These are phyloP conservation scores for Dioszegia crocea DNA, from an alignment of 768 basidiomycete species.

Conservation along the genomic window DNA sequence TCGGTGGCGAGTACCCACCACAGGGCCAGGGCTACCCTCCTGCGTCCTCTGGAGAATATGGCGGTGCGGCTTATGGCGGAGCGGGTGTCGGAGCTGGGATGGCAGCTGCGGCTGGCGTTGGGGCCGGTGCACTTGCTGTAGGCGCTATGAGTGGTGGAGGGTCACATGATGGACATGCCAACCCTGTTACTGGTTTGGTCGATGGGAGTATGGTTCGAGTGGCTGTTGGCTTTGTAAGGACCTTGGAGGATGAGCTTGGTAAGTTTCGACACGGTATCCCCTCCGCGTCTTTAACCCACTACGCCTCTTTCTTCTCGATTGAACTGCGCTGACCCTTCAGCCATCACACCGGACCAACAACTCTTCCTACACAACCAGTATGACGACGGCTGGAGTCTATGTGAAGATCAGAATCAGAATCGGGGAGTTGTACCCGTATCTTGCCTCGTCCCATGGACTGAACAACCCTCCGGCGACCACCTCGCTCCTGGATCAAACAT, in stretches of 20 bases:
- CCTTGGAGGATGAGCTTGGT: slow-evolving; percentile 49
- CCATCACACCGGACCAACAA: slow-evolving; percentile 44
- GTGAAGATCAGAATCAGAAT: slow-evolving; percentile 40
- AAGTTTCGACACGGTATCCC: too few species aligned
- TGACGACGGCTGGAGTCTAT: slow-evolving; percentile 49
- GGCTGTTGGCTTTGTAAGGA: slow-evolving; percentile 44
- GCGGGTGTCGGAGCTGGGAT: slow-evolving; percentile 15
- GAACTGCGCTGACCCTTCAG: slow-evolving; percentile 21
- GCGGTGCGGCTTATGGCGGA: not conserved
- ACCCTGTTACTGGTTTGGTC: slow-evolving; percentile 16
- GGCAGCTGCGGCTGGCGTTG: slow-evolving; percentile 6
- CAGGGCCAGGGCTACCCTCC: slow-evolving; percentile 1
- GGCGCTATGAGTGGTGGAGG: not conserved
- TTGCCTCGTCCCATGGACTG: slow-evolving; percentile 38
- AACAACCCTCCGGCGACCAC: not conserved
- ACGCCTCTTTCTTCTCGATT: not conserved
- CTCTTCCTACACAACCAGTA: slow-evolving; percentile 46
- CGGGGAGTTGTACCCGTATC: slow-evolving; percentile 45
- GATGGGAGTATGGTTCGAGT: slow-evolving; percentile 45
- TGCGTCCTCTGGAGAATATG: not conserved
- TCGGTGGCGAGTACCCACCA: slow-evolving; percentile 8
- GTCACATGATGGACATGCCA: not conserved
- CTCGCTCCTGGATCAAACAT: not conserved
- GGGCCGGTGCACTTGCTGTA: not conserved
- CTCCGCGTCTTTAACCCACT: too few species aligned